Conservation (phyloP, 805 yeast genomes). For the Starmerella tilneyi region DNA sequence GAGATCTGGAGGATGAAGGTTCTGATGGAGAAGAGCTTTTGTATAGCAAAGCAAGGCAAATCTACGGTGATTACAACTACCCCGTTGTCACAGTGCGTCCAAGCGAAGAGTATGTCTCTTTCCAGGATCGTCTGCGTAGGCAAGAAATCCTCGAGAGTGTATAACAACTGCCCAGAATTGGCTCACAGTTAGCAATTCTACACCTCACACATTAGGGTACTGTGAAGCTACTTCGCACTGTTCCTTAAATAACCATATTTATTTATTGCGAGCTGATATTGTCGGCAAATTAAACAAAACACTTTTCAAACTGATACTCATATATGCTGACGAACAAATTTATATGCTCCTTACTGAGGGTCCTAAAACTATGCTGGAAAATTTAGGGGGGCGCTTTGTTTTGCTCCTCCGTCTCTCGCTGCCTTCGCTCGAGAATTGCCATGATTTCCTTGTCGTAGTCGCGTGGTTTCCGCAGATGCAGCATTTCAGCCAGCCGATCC, state of each 20-base stretch:
- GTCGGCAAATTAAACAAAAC: too few species aligned
- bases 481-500: conserved; percentile 25
- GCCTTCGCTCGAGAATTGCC: conserved; percentile 32
- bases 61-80: conserved; percentile 37
- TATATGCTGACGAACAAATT: too few species aligned
- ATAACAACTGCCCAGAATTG: background rate
- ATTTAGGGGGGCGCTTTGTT: background rate
- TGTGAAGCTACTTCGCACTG: too few species aligned
- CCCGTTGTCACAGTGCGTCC: conserved; percentile 35
- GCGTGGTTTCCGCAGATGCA: conserved; percentile 26
- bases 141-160: conserved; percentile 12
- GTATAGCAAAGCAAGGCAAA: conserved; percentile 29
- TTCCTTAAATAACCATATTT: too few species aligned
- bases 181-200: too few species aligned
- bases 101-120: conserved; percentile 23
- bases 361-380: too few species aligned
- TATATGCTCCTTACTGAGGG: background rate
- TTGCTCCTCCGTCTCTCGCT: conserved; percentile 27
- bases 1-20: conserved; percentile 14
- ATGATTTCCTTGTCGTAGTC: conserved; percentile 32
- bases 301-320: too few species aligned
- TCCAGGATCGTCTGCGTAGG: conserved; percentile 20
- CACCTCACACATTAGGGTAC: too few species aligned
- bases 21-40: conserved; percentile 30
- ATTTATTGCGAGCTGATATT: too few species aligned